Conservation (phyloP, 1,284 basidiomycete species). For the Ganoderma boninense region DNA sequence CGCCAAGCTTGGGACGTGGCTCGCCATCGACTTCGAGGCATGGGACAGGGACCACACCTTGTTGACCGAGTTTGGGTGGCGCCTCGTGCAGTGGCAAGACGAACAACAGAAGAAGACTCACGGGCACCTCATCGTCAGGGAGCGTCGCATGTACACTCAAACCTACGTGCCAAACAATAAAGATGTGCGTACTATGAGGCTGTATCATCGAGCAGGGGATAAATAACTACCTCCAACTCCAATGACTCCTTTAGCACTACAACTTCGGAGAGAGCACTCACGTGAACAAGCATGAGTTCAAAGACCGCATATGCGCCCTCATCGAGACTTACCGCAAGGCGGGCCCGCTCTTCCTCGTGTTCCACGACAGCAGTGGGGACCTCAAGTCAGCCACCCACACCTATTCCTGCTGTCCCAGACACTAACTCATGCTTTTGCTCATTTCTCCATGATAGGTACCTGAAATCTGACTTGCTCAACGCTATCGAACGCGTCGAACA, state of each 20-base stretch:
- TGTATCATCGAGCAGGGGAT: neutral
- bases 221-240: neutral
- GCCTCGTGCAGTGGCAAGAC: slow-evolving; percentile 62
- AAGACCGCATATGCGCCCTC: slow-evolving; percentile 58
- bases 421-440: neutral
- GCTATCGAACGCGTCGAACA: slow-evolving; percentile 59
- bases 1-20: slow-evolving; percentile 70
- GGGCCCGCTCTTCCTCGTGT: slow-evolving; percentile 80
- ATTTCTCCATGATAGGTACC: slow-evolving; percentile 49
- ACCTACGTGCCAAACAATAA: slow-evolving; percentile 69
- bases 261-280: slow-evolving; percentile 69
- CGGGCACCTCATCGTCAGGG: slow-evolving; percentile 74
- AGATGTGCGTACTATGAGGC: slow-evolving; percentile 52
- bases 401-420: neutral
- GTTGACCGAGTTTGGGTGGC: slow-evolving; percentile 83
- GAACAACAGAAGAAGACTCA: slow-evolving; percentile 53
- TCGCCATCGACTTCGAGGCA: slow-evolving; percentile 80
- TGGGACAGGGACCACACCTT: slow-evolving; percentile 79
- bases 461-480: slow-evolving; percentile 57
- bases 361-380: slow-evolving; percentile 80
- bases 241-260: slow-evolving; percentile 56
- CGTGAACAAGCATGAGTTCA: slow-evolving; percentile 60
- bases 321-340: slow-evolving; percentile 49
- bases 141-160: slow-evolving; percentile 64
- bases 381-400: slow-evolving; percentile 59